These are phyloP conservation scores for Aristolochia californica DNA, from an alignment of 164 flowering plant species.

Conservation along the genomic window DNA sequence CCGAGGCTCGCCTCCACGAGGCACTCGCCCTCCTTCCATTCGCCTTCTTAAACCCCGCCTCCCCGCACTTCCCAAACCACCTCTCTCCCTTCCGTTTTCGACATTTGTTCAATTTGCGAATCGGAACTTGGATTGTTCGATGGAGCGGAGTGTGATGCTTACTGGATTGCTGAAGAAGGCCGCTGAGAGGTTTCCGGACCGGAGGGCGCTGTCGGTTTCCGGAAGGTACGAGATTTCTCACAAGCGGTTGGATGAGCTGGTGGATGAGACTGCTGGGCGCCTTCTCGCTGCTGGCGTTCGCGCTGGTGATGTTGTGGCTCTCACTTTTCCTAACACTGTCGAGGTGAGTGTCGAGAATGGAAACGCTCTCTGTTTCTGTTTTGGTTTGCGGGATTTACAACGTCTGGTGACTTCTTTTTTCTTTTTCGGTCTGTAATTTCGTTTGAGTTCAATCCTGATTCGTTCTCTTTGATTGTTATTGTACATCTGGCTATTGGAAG, in stretches of 20 bases:
- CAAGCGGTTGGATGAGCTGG: slow-evolving; percentile 34
- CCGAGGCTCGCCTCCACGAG: neutral
- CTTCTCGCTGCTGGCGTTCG: slow-evolving; percentile 45
- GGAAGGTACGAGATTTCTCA: slow-evolving; percentile 66
- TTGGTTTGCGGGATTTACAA: too few species aligned
- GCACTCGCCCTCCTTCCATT: neutral
- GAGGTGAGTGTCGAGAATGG: slow-evolving; percentile 36
- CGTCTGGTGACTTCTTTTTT: neutral
- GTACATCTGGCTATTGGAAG: too few species aligned
- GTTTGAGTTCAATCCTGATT: too few species aligned
- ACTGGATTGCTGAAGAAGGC: slow-evolving; percentile 45
- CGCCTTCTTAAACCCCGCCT: slow-evolving; percentile 10
- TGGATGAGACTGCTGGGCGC: slow-evolving; percentile 53
- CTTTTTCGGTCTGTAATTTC: neutral
- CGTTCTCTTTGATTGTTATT: too few species aligned
- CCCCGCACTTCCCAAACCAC: neutral
- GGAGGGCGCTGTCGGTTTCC: slow-evolving; percentile 57
- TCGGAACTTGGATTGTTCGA: neutral
- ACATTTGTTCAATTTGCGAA: too few species aligned
- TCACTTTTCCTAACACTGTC: slow-evolving; percentile 75
- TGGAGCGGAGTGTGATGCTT: slow-evolving; percentile 23
- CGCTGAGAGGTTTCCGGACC: slow-evolving; percentile 38
- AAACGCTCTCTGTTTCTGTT: too few species aligned
- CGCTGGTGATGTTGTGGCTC: slow-evolving; percentile 78
- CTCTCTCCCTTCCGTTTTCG: neutral